A percentile compares a stretch with the other conserved stretches of the same genome.
phyloP scores from a whole-genome alignment of 768 basidiomycete genomes.

The Gloeopeniophorella convolvens region DNA sequence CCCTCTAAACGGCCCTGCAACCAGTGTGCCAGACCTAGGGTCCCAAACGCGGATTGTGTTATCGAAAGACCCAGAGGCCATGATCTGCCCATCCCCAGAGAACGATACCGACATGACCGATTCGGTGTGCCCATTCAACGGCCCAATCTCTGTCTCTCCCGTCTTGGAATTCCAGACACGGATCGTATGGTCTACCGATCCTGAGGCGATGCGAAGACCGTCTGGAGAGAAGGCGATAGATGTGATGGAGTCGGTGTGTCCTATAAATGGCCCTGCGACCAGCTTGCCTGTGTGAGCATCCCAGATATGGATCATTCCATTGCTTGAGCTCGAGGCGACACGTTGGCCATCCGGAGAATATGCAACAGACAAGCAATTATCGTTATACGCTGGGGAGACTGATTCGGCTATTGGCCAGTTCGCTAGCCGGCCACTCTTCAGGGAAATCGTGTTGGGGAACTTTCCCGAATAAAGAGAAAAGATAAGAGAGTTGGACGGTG shows the following conservation, averaged over 20 bases:
- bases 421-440: not conserved
- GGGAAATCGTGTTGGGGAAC: not conserved
- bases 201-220: not conserved
- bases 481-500: not conserved
- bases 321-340: not conserved
- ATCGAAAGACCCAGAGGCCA: constrained; percentile 38
- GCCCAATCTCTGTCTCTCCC: no score
- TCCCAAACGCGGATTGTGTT: not conserved
- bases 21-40: not conserved
- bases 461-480: not conserved
- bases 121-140: not conserved
- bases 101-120: constrained; percentile 26
- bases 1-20: no score
- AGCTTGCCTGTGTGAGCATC: not conserved
- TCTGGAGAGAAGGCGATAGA: not conserved
- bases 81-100: constrained; percentile 35
- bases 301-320: not conserved
- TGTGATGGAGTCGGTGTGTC: not conserved
- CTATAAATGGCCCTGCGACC: no score
- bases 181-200: not conserved
- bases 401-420: no score
- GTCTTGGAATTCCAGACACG: not conserved
- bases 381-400: not conserved
- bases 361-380: not conserved
- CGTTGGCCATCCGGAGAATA: not conserved